Conservation (phyloP, 2,329 filamentous ascomycete species). For the Furcasterigmium sp. region DNA sequence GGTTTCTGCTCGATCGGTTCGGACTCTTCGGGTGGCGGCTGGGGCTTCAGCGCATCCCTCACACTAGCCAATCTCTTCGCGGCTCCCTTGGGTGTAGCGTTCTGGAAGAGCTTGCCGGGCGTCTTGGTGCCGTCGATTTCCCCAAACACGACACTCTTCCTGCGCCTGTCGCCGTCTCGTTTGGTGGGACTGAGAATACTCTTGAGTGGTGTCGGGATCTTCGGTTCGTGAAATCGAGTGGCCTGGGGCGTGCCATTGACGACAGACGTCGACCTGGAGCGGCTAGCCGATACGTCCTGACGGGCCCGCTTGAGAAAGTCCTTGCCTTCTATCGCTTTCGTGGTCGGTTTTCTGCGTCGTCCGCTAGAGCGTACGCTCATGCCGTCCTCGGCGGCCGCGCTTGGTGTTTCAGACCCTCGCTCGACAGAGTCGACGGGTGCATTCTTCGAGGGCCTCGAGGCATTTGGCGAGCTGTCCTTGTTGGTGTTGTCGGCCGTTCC, state of each 20-base stretch:
- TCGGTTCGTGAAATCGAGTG: not conserved
- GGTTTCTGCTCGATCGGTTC: slow-evolving; percentile 4
- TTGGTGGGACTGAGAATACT: slow-evolving; percentile 53
- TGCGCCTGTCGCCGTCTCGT: slow-evolving; percentile 29
- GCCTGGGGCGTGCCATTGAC: slow-evolving; percentile 10
- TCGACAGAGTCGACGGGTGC: not conserved
- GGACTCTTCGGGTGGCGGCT: slow-evolving; percentile 3
- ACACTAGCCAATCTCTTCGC: slow-evolving; percentile 15
- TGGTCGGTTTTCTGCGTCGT: slow-evolving; percentile 9
- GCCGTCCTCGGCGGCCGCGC: slow-evolving; percentile 5
- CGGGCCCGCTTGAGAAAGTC: not conserved
- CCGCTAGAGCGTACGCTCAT: slow-evolving; percentile 9
- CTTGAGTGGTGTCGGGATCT: slow-evolving; percentile 29
- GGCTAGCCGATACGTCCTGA: slow-evolving; percentile 1
- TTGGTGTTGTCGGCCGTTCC: not conserved
- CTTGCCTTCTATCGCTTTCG: slow-evolving; percentile 7
- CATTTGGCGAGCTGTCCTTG: too few relatives aligned
- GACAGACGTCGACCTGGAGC: slow-evolving; percentile 7
- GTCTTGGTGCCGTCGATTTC: slow-evolving; percentile 16
- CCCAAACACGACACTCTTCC: slow-evolving; percentile 53
- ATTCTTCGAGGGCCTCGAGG: too few relatives aligned
- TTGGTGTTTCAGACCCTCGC: not conserved
- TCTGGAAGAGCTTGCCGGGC: slow-evolving; percentile 45
- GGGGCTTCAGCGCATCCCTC: slow-evolving; percentile 7
- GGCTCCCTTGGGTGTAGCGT: slow-evolving; percentile 38